Percentiles rank a stretch among this genome's conserved stretches.
phyloP scores from a whole-genome alignment of 352 stramenopile species.

The Globisporangium viniferum region DNA sequence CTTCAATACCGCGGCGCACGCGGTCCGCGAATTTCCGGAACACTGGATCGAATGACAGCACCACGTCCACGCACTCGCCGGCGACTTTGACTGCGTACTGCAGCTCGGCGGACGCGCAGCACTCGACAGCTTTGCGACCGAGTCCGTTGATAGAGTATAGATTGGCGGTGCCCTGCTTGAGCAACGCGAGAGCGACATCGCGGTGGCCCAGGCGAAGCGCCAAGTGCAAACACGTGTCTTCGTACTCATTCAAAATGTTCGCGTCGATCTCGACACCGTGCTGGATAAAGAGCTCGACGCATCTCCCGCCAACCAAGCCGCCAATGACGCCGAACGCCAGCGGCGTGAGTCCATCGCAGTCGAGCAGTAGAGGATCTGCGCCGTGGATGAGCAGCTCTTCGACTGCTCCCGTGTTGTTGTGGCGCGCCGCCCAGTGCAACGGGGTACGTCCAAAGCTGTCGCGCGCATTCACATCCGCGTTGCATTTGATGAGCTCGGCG shows the following conservation, averaged over 20 bases:
- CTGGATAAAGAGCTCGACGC: conserved; percentile 53
- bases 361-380: conserved; percentile 48
- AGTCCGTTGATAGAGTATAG: conserved; percentile 51
- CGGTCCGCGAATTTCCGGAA: conserved; percentile 60
- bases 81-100: conserved; percentile 77
- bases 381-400: conserved; percentile 46
- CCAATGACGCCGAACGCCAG: conserved; percentile 61
- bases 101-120: conserved; percentile 67
- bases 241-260: conserved; percentile 38
- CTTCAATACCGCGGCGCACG: conserved; percentile 62
- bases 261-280: conserved; percentile 51
- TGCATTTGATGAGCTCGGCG: conserved; percentile 37
- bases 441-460: conserved; percentile 59
- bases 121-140: conserved; percentile 62
- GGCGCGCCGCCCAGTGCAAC: conserved; percentile 74
- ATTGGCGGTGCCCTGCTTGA: conserved; percentile 53
- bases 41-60: conserved; percentile 74
- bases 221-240: conserved; percentile 73
- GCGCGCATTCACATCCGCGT: conserved; percentile 57
- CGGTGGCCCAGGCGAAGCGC: conserved; percentile 57
- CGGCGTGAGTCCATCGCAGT: conserved; percentile 63
- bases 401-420: conserved; percentile 60
- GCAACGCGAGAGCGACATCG: conserved; percentile 57
- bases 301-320: conserved; percentile 39
- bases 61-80: conserved; percentile 63